Evolutionary conservation across 176 grass and related monocot species (phyloP), one percentile per base, ranked within the genome.

Genomic region (Elaeis guineensis): DNA sequence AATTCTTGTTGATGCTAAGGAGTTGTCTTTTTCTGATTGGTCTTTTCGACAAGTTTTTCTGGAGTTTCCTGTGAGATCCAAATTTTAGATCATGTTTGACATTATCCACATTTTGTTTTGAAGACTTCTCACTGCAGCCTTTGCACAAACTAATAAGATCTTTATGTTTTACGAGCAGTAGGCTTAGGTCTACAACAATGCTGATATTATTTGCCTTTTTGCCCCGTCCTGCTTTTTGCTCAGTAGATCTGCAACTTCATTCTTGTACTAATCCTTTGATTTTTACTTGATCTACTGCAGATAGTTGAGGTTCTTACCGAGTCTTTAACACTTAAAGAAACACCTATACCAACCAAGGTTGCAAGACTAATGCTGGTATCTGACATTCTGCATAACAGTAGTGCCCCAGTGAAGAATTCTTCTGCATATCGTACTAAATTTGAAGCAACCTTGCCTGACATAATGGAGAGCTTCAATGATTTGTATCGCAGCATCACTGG

Each of bases 361-460:
- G 93, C 93, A 61, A 83, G 93, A 62, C 79, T 98, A 67, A 98
- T 98, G 88, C 63, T 98, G 62, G 79, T 98, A 60, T 98, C 93
- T 26, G 93, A 92, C 56, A 98, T 98, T 63, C 84, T 98, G 70
- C 93, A 98, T 55, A 98, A 98, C 55, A 98, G 88, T 75, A 98
- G 93, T 21, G 84, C 93, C 70, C 84, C 93, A 7, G 88, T 98
- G 69, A 98, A 98, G 74, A 92, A 98, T 68, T 88, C 93, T 64
- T 98, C 84, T 57, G 88, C 88, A n/a, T 98, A 88, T 54, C 84
- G 93, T 21, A 98, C 93, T 5, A 98, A 98, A 69, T 98, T 98
- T 71, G 88, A 89, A 79, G 84, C 81, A 55, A 60, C 84, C 61
- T 73, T 98, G 16, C 88, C 93, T 51, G 88, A 98, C 71, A 76